Percentiles rank a stretch among this genome's conserved stretches.
phyloP scores from a whole-genome alignment of 768 basidiomycete genomes.

The Jaapia argillacea region DNA sequence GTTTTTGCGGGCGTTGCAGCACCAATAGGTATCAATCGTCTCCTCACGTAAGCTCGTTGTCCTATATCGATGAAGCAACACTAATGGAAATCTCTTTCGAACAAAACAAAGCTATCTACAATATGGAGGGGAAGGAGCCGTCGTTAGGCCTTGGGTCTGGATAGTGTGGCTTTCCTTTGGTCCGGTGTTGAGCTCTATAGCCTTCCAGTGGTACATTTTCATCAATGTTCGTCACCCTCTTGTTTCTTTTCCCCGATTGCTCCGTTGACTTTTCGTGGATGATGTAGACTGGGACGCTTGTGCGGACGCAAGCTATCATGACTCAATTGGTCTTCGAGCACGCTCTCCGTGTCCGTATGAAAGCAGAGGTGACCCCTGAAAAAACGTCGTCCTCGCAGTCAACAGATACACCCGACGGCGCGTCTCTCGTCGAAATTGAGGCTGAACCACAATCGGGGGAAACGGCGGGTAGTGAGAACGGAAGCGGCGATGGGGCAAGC shows the following conservation, averaged over 20 bases:
- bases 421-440: slow-evolving; percentile 13
- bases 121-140: slow-evolving; percentile 33
- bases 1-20: slow-evolving; percentile 13
- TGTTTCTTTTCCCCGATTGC: slow-evolving; percentile 4
- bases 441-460: slow-evolving; percentile 5
- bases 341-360: slow-evolving; percentile 28
- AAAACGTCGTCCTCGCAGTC: not conserved
- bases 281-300: slow-evolving; percentile 20
- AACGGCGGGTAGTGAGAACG: not conserved
- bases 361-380: not conserved
- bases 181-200: slow-evolving; percentile 11
- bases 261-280: slow-evolving; percentile 11
- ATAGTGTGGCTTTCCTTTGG: slow-evolving; percentile 14
- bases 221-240: no score
- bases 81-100: no score
- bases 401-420: slow-evolving; percentile 9
- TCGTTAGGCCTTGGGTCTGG: slow-evolving; percentile 26
- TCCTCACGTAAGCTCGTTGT: no score
- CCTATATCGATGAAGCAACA: no score
- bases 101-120: slow-evolving; percentile 50
- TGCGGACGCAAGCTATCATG: slow-evolving; percentile 17
- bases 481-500: no score
- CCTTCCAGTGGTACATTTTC: slow-evolving; percentile 28
- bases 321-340: slow-evolving; percentile 34
- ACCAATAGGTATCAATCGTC: slow-evolving; percentile 21